Conservation (phyloP, 805 yeast genomes). For the Helenozyma rhizophorensis region DNA sequence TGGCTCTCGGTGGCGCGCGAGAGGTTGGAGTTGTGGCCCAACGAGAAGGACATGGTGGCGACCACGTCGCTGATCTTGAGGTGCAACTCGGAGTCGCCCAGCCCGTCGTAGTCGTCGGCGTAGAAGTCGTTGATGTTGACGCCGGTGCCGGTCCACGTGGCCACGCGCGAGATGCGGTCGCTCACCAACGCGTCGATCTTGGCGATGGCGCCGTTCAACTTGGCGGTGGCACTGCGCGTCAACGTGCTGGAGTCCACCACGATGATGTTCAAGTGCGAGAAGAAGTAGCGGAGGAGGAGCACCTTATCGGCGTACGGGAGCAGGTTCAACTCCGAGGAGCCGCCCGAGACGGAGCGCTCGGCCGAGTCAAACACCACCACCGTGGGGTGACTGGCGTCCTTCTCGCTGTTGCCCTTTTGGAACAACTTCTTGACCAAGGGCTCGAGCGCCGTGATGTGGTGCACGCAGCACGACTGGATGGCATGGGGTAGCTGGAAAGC, state of each 20-base stretch:
- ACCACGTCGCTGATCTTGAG: conserved; percentile 20
- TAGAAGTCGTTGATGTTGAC: conserved; percentile 18
- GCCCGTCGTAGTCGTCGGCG: conserved; percentile 1
- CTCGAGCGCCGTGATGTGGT: conserved; percentile 13
- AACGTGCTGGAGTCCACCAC: conserved; percentile 15
- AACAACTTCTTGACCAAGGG: conserved; percentile 19
- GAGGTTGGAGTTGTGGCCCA: conserved; percentile 23
- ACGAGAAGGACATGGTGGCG: conserved; percentile 33
- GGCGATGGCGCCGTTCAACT: conserved; percentile 18
- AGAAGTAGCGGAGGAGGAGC: conserved; percentile 32
- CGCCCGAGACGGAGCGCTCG: conserved; percentile 1
- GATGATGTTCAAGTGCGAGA: conserved; percentile 34
- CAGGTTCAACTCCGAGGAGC: conserved; percentile 17
- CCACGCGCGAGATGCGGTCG: conserved; percentile 34
- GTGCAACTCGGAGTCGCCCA: conserved; percentile 1
- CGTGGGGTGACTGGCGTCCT: conserved; percentile 30
- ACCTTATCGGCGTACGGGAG: conserved; percentile 24
- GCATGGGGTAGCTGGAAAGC: conserved; percentile 7
- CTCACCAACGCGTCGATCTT: conserved; percentile 22
- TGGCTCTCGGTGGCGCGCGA: conserved; percentile 18
- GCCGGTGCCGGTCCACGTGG: conserved; percentile 41
- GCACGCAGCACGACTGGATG: conserved; percentile 16
- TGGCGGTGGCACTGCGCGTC: conserved; percentile 7
- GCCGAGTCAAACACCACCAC: conserved; percentile 22
- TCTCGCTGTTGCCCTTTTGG: conserved; percentile 28